These are phyloP conservation scores for Aphanomyces stellatus DNA, from an alignment of 352 stramenopile genomes.

Conservation along the genomic window DNA sequence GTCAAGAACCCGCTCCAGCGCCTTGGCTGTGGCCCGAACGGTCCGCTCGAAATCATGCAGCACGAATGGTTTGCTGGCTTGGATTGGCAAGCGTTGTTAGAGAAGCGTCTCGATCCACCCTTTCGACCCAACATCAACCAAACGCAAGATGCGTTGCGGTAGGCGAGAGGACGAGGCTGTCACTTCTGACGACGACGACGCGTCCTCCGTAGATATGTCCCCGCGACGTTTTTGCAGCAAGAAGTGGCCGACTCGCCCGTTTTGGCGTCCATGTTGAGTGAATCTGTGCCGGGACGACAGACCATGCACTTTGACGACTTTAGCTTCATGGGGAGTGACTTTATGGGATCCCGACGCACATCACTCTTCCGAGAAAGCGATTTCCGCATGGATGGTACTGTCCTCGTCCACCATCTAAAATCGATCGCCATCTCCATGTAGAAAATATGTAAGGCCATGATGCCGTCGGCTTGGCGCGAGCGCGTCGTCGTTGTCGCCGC, in stretches of 20 bases:
- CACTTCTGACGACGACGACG: background rate
- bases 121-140: constrained; percentile 51
- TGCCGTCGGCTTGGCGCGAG: background rate
- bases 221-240: constrained; percentile 72
- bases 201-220: constrained; percentile 27
- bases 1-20: constrained; percentile 64
- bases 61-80: constrained; percentile 72
- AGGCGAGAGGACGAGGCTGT: no score
- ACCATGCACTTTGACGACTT: constrained; percentile 85
- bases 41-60: constrained; percentile 69
- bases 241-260: constrained; percentile 75
- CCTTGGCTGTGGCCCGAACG: constrained; percentile 45
- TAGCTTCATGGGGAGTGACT: constrained; percentile 81
- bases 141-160: constrained; percentile 56
- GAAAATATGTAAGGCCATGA: background rate
- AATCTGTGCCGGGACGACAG: constrained; percentile 34
- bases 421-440: background rate
- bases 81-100: constrained; percentile 68
- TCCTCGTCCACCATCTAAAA: background rate
- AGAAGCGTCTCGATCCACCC: constrained; percentile 52
- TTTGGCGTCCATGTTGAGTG: constrained; percentile 40
- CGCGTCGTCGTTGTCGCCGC: no score
- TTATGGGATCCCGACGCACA: constrained; percentile 72
- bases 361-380: constrained; percentile 78
- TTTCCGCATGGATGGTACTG: constrained; percentile 56